These are phyloP conservation scores for Sarcodon aspratus DNA, from an alignment of 768 basidiomycete genomes.

Conservation along the genomic window DNA sequence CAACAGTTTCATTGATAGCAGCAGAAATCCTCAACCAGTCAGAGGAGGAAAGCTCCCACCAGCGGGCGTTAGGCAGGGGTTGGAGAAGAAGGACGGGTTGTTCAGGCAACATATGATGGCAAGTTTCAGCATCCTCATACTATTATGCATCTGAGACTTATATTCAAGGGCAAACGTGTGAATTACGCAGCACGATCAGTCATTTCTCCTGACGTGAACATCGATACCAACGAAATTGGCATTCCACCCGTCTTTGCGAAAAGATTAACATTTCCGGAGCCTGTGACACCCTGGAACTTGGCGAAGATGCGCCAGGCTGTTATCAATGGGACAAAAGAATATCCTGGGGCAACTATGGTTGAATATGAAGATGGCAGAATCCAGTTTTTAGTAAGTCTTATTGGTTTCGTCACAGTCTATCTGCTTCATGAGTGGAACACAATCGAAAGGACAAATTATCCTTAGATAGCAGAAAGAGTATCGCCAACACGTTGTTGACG, in stretches of 20 bases:
- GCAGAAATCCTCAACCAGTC: slow-evolving; percentile 82
- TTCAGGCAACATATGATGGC: slow-evolving; percentile 99
- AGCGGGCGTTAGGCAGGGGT: slow-evolving; percentile 85
- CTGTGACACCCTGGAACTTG: slow-evolving; percentile 87
- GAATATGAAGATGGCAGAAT: slow-evolving; percentile 92
- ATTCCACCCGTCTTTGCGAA: slow-evolving; percentile 95
- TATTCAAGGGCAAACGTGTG: slow-evolving; percentile 86
- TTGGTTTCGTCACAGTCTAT: not conserved
- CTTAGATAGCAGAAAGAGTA: slow-evolving; percentile 84
- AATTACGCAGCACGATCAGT: slow-evolving; percentile 99
- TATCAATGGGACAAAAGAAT: slow-evolving; percentile 77
- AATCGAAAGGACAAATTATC: slow-evolving; percentile 64
- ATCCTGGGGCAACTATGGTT: slow-evolving; percentile 91
- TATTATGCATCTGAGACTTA: not conserved
- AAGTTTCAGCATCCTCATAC: slow-evolving; percentile 10
- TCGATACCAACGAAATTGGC: slow-evolving; percentile 97
- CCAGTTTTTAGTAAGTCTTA: slow-evolving; percentile 57
- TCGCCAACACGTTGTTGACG: slow-evolving; percentile 90
- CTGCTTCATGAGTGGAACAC: not conserved
- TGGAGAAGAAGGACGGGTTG: slow-evolving; percentile 98
- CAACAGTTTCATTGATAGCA: slow-evolving; percentile 95
- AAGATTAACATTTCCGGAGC: slow-evolving; percentile 95
- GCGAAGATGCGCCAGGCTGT: slow-evolving; percentile 82
- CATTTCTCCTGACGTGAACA: slow-evolving; percentile 98
- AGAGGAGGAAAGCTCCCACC: slow-evolving; percentile 86